Evolutionary conservation across 2,329 filamentous ascomycete genomes (phyloP).

Genomic region (Monilinia laxa): DNA sequence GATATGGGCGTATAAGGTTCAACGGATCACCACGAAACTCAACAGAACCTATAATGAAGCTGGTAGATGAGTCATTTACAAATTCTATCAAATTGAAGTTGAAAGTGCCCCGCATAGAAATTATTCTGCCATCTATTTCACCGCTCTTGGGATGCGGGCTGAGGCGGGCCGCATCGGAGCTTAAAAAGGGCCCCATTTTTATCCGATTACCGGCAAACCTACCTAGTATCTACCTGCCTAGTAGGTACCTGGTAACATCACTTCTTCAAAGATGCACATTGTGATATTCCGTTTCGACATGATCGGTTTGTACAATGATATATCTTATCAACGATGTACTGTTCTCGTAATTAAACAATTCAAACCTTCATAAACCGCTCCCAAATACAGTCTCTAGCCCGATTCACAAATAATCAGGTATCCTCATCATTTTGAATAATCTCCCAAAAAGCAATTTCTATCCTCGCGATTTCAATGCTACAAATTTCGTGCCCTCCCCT

Average conservation of each 20-base stretch:
- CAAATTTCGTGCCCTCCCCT: background rate
- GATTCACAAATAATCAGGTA: background rate
- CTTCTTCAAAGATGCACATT: background rate
- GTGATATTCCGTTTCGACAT: too few species aligned
- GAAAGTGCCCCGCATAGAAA: constrained; percentile 3
- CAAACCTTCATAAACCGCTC: background rate
- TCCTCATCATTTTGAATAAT: background rate
- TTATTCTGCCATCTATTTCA: constrained; percentile 1
- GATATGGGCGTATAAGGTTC: background rate
- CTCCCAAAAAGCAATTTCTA: background rate
- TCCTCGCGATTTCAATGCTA: too few species aligned
- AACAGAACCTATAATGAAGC: constrained; percentile 4
- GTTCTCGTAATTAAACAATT: too few species aligned
- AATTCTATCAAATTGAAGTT: background rate
- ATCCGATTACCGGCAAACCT: background rate
- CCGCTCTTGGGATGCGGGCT: background rate
- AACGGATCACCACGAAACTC: background rate
- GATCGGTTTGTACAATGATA: background rate
- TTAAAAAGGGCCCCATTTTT: background rate
- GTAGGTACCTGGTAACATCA: background rate
- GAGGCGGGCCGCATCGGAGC: constrained; percentile 2
- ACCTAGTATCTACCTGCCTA: too few species aligned
- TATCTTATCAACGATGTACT: background rate
- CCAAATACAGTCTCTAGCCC: too few species aligned
- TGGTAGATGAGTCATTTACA: constrained; percentile 4